phyloP scores from a whole-genome alignment of 331 rosid genomes.

The Ulmus americana region DNA sequence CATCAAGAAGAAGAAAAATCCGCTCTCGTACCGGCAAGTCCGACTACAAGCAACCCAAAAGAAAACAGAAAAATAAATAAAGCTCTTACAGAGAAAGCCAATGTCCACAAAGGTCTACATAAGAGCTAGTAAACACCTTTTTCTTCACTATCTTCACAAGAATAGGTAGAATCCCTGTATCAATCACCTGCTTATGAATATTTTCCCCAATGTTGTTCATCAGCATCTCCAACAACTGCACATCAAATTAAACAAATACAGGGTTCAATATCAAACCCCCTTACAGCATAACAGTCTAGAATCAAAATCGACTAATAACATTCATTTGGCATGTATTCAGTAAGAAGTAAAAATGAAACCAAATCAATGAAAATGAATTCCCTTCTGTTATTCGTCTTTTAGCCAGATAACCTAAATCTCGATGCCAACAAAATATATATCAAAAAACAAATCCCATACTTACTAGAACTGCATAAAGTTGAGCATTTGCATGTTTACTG shows the following conservation, averaged over 20 bases:
- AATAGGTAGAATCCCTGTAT: conserved; percentile 64
- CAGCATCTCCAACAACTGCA: conserved; percentile 91
- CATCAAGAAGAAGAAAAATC: conserved; percentile 90
- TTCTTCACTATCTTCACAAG: conserved; percentile 95
- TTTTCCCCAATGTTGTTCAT: conserved; percentile 93
- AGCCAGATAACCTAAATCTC: not conserved
- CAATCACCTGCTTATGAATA: conserved; percentile 80
- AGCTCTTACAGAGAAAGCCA: conserved; percentile 2
- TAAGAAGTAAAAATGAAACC: not conserved
- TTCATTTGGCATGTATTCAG: conserved; percentile 3
- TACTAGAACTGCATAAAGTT: conserved; percentile 79
- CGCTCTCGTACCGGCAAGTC: conserved; percentile 83
- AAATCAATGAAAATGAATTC: not conserved
- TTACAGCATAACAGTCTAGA: conserved; percentile 22
- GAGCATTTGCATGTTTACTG: conserved; percentile 63
- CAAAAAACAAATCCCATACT: conserved; percentile 26
- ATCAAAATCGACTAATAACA: not conserved
- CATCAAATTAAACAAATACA: conserved; percentile 28
- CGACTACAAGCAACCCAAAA: conserved; percentile 52
- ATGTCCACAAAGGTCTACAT: conserved; percentile 2
- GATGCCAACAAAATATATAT: not conserved
- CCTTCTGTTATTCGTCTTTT: not conserved
- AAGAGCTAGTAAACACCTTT: conserved; percentile 51
- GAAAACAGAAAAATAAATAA: not conserved
- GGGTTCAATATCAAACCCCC: conserved; percentile 10